Evolutionary conservation across 371 early-diverging fungal genomes (phyloP), one percentile per base, ranked within the genome.

Genomic region (Catenaria anguillulae): DNA sequence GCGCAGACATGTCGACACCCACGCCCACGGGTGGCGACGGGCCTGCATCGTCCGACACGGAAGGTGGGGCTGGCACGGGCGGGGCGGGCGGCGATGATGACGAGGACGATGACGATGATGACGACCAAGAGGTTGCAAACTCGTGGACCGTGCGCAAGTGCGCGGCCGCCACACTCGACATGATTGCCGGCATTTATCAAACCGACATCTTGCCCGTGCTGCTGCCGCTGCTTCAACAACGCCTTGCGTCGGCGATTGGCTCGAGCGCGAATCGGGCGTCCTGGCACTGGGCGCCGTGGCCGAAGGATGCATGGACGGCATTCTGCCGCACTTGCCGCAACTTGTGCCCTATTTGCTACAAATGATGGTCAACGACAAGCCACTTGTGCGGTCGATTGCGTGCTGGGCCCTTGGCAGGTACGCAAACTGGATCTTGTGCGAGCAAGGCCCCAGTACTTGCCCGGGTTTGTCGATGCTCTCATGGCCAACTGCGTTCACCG

Each of bases 131-230:
- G 54, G 82, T 85, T 45, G 84, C 84, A 62, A 83, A 82, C 65
- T 89, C 91, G 66, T 97, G 97, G 97, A 97, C 90, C 68, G 70
- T 97, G 61, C 87, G 97, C 71, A 97, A 96, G 74, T 97, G 97
- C 78, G 85, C 92, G 17, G 96, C 97, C 10, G 95, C 96, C 31
- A 87, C 94, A 34, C 71, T 97, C 58, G 97, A 97, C 67, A 86
- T 91, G n/a, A 66, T 96, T 60, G 85, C 93, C 42, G 87, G 85
- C 23, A 81, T 90, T 1, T 92, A 86, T 68, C 86, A 82, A 64
- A 82, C 85, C 64, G 86, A 84, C 26, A 78, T 93, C 45, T 75
- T 97, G 61, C 76, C 76, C 40, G 73, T 81, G 61, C 73, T 96
- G 60, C 78, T 95, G 71, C 96, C 96, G n/a, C 74, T 82, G 56